Conservation (phyloP, 2,329 filamentous ascomycete genomes). For the Penicillium sp. region DNA sequence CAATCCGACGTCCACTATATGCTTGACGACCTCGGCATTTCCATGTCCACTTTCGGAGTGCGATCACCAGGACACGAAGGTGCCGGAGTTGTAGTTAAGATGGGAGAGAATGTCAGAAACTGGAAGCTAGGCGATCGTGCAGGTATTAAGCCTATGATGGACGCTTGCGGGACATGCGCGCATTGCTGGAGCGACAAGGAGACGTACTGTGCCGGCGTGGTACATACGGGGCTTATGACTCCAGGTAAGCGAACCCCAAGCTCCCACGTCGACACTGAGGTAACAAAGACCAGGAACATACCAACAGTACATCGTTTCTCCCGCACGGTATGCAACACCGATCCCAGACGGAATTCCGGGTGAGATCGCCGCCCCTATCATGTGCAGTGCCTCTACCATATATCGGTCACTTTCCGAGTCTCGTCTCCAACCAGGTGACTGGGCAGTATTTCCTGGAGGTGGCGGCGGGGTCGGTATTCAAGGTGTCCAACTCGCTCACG, state of each 20-base stretch:
- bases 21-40: slow-evolving; percentile 56
- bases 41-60: slow-evolving; percentile 52
- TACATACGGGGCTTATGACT: slow-evolving; percentile 50
- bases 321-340: slow-evolving; percentile 58
- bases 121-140: slow-evolving; percentile 60
- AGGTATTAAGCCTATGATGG: slow-evolving; percentile 57
- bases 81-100: slow-evolving; percentile 62
- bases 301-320: slow-evolving; percentile 63
- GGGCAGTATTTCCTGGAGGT: slow-evolving; percentile 49
- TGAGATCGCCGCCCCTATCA: slow-evolving; percentile 63
- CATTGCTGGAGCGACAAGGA: slow-evolving; percentile 59
- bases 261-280: background rate
- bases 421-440: slow-evolving; percentile 56
- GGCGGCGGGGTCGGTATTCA: slow-evolving; percentile 64
- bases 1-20: slow-evolving; percentile 64
- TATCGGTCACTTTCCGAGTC: slow-evolving; percentile 61
- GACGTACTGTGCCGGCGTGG: slow-evolving; percentile 47
- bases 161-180: slow-evolving; percentile 58
- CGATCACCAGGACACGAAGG: slow-evolving; percentile 61
- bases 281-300: slow-evolving; percentile 52
- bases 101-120: slow-evolving; percentile 58
- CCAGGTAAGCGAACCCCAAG: slow-evolving; percentile 31
- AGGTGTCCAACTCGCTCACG: slow-evolving; percentile 59
- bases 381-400: slow-evolving; percentile 64
- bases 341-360: slow-evolving; percentile 62